Percentiles rank a stretch among this genome's conserved stretches.
phyloP scores from a whole-genome alignment of 306 rosid genomes.

The Ammopiptanthus mongolicus region DNA sequence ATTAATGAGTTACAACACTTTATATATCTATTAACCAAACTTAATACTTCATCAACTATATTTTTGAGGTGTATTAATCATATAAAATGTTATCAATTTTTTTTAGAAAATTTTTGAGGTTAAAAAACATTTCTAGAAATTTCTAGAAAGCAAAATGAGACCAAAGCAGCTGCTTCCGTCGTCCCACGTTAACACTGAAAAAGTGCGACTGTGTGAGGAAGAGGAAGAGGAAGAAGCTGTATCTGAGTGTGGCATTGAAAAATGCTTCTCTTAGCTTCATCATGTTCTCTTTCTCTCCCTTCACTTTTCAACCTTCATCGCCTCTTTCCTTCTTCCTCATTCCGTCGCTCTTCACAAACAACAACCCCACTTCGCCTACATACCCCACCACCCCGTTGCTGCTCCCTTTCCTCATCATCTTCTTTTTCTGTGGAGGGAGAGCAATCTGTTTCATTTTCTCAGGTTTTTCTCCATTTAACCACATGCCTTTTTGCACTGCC shows the following conservation, averaged over 20 bases:
- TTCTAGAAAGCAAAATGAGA: neutral
- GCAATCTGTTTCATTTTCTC: constrained; percentile 41
- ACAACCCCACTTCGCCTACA: constrained; percentile 12
- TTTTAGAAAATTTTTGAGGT: too few species aligned
- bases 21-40: too few species aligned
- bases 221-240: neutral
- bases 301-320: constrained; percentile 8
- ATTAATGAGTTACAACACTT: too few species aligned
- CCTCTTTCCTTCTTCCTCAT: constrained; percentile 26
- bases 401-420: constrained; percentile 36
- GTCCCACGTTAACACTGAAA: neutral
- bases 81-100: too few species aligned
- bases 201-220: too few species aligned
- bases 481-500: neutral
- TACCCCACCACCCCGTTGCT: constrained; percentile 25
- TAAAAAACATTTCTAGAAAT: too few species aligned
- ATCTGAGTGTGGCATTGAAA: neutral
- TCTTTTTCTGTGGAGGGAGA: constrained; percentile 20
- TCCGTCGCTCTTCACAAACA: constrained; percentile 2
- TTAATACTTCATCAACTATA: too few species aligned
- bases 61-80: too few species aligned
- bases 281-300: constrained; percentile 15
- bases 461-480: constrained; percentile 35
- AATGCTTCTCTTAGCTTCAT: constrained; percentile 40
- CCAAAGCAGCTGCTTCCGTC: constrained; percentile 45